Evolutionary conservation across 352 stramenopile genomes (phyloP).

Genomic region (Phytophthora cactorum): DNA sequence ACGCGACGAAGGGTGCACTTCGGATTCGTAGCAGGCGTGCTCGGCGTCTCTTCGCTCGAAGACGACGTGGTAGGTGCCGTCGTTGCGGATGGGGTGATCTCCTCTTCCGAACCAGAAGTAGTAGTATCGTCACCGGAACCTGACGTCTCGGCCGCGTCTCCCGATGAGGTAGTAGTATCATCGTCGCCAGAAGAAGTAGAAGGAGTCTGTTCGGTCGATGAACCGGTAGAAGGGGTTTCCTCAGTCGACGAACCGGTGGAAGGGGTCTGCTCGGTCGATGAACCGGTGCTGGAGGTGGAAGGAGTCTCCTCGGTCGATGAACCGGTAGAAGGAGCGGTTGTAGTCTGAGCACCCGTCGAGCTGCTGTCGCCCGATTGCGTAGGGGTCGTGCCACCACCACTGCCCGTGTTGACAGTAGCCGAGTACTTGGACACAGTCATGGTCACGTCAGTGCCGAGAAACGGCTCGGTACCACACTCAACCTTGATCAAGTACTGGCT

Average conservation of each 20-base stretch:
- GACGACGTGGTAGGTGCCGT: slow-evolving; percentile 3
- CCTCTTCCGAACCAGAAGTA: background rate
- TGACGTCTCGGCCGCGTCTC: background rate
- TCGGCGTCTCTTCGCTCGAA: slow-evolving; percentile 13
- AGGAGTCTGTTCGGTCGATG: slow-evolving; percentile 15
- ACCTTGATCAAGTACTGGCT: slow-evolving; percentile 48
- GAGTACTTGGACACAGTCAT: slow-evolving; percentile 44
- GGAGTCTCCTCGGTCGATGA: background rate
- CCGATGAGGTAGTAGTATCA: slow-evolving; percentile 7
- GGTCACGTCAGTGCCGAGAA: slow-evolving; percentile 35
- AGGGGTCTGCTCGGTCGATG: slow-evolving; percentile 8
- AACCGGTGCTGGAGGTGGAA: slow-evolving; percentile 16
- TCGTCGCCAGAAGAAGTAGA: slow-evolving; percentile 5
- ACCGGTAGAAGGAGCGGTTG: slow-evolving; percentile 10
- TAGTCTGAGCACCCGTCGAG: slow-evolving; percentile 17
- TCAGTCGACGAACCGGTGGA: slow-evolving; percentile 11
- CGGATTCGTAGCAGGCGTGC: slow-evolving; percentile 5
- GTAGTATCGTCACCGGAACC: slow-evolving; percentile 3
- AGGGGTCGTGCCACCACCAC: slow-evolving; percentile 9
- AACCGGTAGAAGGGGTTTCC: slow-evolving; percentile 6
- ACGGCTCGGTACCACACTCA: slow-evolving; percentile 50
- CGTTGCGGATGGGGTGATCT: slow-evolving; percentile 5
- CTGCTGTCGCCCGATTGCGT: slow-evolving; percentile 21
- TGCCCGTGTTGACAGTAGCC: slow-evolving; percentile 30
- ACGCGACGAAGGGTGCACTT: slow-evolving; percentile 24